Percentiles rank a stretch among this genome's conserved stretches.
Evolutionary conservation across 192 early-diverging fungal species (phyloP).

Genomic region (Umbelopsis sp.): DNA sequence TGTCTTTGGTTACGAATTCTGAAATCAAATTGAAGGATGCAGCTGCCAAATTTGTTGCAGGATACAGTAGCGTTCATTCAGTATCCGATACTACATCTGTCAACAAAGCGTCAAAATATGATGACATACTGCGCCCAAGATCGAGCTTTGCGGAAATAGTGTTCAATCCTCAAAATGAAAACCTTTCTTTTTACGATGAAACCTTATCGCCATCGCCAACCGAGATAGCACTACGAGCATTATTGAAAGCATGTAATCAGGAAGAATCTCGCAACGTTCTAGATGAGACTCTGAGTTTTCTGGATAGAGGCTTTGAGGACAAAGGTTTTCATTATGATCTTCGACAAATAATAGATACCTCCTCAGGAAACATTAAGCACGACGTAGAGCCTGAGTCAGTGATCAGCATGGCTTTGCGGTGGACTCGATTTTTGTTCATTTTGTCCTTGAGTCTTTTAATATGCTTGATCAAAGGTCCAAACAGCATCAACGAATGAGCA

Average conservation of each 20-base stretch:
- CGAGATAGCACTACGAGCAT: slow-evolving; percentile 2
- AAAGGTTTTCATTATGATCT: neutral
- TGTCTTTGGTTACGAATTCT: neutral
- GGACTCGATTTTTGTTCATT: slow-evolving; percentile 1
- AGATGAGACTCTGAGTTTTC: slow-evolving; percentile 1
- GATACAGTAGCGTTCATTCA: too few relatives aligned
- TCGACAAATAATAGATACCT: neutral
- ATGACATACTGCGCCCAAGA: neutral
- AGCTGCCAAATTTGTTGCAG: neutral
- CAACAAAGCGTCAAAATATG: too few relatives aligned
- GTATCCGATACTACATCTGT: too few relatives aligned
- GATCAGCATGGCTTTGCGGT: neutral
- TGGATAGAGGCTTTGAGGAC: neutral
- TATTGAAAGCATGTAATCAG: neutral
- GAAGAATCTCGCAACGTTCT: neutral
- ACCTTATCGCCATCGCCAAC: neutral
- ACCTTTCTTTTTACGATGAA: neutral
- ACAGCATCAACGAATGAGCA: neutral
- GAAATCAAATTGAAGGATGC: slow-evolving; percentile 2
- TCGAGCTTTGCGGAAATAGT: neutral
- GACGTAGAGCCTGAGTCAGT: neutral
- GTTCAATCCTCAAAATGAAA: neutral
- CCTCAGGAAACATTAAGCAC: neutral
- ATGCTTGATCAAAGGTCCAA: slow-evolving; percentile 7
- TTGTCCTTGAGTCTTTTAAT: slow-evolving; percentile 10